Evolutionary conservation across 768 basidiomycete genomes (phyloP).

Genomic region (Clitopilus hobsonii): DNA sequence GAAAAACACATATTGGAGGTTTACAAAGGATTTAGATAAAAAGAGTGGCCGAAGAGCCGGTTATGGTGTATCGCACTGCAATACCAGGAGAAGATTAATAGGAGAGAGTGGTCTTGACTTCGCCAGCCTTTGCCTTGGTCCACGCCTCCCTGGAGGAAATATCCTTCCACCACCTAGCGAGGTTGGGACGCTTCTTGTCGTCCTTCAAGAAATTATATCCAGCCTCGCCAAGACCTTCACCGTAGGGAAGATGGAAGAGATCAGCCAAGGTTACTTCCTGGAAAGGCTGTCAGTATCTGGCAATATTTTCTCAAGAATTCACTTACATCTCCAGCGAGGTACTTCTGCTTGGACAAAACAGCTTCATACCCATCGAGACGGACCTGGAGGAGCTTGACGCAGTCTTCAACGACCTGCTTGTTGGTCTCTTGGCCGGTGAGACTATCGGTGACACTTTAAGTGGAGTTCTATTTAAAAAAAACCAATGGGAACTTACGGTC

Average conservation of each 20-base stretch:
- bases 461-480: background rate
- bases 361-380: conserved; percentile 39
- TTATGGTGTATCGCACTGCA: too few species aligned
- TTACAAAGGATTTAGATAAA: too few species aligned
- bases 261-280: conserved; percentile 34
- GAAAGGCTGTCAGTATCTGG: background rate
- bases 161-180: conserved; percentile 24
- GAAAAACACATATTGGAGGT: too few species aligned
- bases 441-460: background rate
- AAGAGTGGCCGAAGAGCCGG: too few species aligned
- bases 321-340: conserved; percentile 41
- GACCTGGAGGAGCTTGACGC: conserved; percentile 17
- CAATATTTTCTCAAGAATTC: background rate
- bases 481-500: conserved; percentile 24
- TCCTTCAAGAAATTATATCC: conserved; percentile 18
- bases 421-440: conserved; percentile 5
- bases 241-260: conserved; percentile 35
- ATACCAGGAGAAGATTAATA: too few species aligned
- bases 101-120: too few species aligned
- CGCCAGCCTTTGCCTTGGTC: too few species aligned
- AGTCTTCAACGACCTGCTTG: conserved; percentile 15
- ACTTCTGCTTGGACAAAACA: conserved; percentile 38
- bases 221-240: conserved; percentile 8
- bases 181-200: conserved; percentile 27
- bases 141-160: too few species aligned